Evolutionary conservation across 169 alveolate species (phyloP), one percentile per base, ranked within the genome.

Genomic region (Plasmodium cynomolgi): DNA sequence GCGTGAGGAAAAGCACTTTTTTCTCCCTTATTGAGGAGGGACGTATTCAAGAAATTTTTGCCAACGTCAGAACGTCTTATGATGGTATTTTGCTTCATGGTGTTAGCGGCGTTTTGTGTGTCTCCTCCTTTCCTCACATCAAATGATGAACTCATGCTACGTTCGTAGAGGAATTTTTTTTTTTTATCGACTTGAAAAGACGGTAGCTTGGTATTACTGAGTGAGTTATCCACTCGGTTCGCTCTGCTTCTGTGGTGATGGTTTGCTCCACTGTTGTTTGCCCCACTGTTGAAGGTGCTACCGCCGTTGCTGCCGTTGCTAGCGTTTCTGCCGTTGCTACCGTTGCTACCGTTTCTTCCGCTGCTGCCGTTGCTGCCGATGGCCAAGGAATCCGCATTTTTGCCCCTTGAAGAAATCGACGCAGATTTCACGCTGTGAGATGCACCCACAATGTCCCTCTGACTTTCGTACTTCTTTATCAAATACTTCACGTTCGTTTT

Each of bases 401-500:
- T 83, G 37, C 72, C 34, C 41, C 41, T 74, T 0, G 91, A 33
- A 39, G 72, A 31, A 39, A 83, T 41, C n/a, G 79, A 31, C 1
- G 47, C 20, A n/a, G 75, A 8, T 29, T 58, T 83, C 11, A 50
- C 71, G 26, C 33, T 83, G 39, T n/a, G 44, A 23, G 74, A 50
- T 23, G 37, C 50, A 41, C 77, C 33, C 9, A 33, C 23, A 50
- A 50, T 50, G 13, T 84, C 93, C 56, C 77, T 23, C 23, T 29
- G 74, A 37, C 3, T 33, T n/a, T 86, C 86, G 31, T 86, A 86
- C 39, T 86, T 75, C 20, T 86, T 86, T 54, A 86, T 77, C 39
- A 86, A 86, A 50, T 75, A 29, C 44, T 54, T 75, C 31, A 86
- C 93, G 47, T 77, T 77, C 20, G 86, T 75, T 86, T 86, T 84